phyloP scores from a whole-genome alignment of 2,329 filamentous ascomycete species.

The Stachybotrys elegans region DNA sequence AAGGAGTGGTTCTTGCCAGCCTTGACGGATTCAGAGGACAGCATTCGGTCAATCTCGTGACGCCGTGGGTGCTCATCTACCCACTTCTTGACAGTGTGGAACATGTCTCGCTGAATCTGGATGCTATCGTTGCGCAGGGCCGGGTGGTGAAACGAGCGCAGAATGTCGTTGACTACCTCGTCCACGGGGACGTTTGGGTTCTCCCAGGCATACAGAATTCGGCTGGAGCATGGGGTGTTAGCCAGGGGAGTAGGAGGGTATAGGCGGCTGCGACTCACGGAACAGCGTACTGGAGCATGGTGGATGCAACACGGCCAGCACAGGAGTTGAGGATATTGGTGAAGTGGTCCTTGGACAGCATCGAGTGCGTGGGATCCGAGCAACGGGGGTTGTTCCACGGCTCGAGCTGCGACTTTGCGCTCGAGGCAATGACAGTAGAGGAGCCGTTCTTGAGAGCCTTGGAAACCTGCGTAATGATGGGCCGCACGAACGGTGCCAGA shows the following conservation, averaged over 20 bases:
- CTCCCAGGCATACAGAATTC: conserved; percentile 89
- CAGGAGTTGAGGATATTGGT: conserved; percentile 73
- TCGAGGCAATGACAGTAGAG: conserved; percentile 61
- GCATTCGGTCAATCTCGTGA: conserved; percentile 64
- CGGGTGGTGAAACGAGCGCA: conserved; percentile 86
- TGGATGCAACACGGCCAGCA: conserved; percentile 67
- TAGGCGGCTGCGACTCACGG: conserved; percentile 47
- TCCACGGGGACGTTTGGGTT: conserved; percentile 77
- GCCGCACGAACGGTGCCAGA: conserved; percentile 84
- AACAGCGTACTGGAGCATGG: conserved; percentile 79
- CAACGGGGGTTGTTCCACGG: conserved; percentile 73
- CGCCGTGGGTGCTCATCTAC: conserved; percentile 63
- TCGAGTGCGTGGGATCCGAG: conserved; percentile 75
- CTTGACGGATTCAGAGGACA: conserved; percentile 79
- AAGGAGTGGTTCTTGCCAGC: conserved; percentile 74
- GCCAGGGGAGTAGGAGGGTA: neutral
- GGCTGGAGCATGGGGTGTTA: conserved; percentile 32
- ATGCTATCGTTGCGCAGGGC: conserved; percentile 68
- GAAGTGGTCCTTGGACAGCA: conserved; percentile 82
- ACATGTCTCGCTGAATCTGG: conserved; percentile 87
- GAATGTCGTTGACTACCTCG: conserved; percentile 76
- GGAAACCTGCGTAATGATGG: conserved; percentile 83
- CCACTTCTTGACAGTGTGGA: conserved; percentile 78
- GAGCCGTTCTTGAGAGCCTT: conserved; percentile 83
- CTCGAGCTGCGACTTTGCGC: conserved; percentile 70